Base-by-base conservation (phyloP, 371 early-diverging fungal genomes). In the Massospora cicadina region DNA sequence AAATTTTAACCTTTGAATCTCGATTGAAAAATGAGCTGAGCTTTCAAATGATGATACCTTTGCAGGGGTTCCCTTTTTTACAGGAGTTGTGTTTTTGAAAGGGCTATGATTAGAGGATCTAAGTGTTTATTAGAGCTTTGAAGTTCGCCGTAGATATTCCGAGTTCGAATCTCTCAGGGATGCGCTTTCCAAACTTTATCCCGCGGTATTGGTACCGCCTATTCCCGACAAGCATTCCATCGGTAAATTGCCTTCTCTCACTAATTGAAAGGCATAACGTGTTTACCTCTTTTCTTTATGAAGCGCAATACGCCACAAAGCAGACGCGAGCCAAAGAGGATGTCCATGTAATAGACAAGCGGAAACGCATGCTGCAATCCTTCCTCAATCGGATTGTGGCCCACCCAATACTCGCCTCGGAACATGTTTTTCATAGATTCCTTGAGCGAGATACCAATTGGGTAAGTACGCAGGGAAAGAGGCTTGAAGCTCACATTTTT, bases 161-260 rank as follows among this genome's bases (percentile, higher is more conserved):
- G 98, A 97, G 67, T 97, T 97, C 69, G 95, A 93, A 70, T 82
- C 88, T 17, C 75, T 97, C 60, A 78, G 91, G 63, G 82, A 74
- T 54, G 74, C 81, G 17, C 77, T 97, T 60, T 72, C 77, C 30
- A 74, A 79, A 53, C 77, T 89, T 55, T 86, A 94, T 70, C 95
- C 94, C 21, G 82, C 84, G 1, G 67, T 84, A 7, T 78, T 92
- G 30, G 82, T 95, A 23, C 95, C 98, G 23, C 94, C 94, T 53
- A 93, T 97, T 68, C 98, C 98, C 10, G 93, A 90, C 65, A 95
- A 96, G 75, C 94, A 94, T 74, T 79, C 88, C 29, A 70, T 96
- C 28, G 74, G 84, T 79, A 79, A 76, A 71, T 71, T 68, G 55
- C 65, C 68, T 2, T 65, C 71, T 65, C 31, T 65, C 60, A 67